Percentiles rank a stretch among this genome's conserved stretches.
Evolutionary conservation across 1,139 yeast genomes (phyloP).

Genomic region (Suhomyces coccinellae): DNA sequence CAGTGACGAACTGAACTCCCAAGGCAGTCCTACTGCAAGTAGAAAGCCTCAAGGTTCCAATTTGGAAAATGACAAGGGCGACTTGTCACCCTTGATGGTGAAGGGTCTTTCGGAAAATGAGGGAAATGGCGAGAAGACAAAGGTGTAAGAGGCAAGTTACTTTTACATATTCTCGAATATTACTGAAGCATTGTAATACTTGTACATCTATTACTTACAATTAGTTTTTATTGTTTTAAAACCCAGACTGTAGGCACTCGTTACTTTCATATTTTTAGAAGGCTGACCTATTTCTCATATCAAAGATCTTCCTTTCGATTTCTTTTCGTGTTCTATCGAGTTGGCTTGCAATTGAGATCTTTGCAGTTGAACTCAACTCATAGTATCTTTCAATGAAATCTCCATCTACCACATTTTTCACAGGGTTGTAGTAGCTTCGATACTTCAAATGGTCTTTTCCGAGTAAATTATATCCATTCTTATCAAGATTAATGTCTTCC

Average conservation of each 20-base stretch:
- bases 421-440: conserved; percentile 79
- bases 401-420: conserved; percentile 79
- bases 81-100: conserved; percentile 21
- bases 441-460: conserved; percentile 70
- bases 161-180: not conserved
- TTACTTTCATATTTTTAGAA: conserved; percentile 21
- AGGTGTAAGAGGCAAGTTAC: not conserved
- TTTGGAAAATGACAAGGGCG: conserved; percentile 16
- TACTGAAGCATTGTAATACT: conserved; percentile 1
- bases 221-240: conserved; percentile 7
- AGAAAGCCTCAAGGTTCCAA: conserved; percentile 19
- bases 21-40: conserved; percentile 43
- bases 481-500: conserved; percentile 28
- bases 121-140: conserved; percentile 10
- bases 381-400: conserved; percentile 70
- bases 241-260: not conserved
- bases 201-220: conserved; percentile 2
- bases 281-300: conserved; percentile 54
- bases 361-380: conserved; percentile 35
- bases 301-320: conserved; percentile 60
- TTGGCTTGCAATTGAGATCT: conserved; percentile 50
- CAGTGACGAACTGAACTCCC: conserved; percentile 40
- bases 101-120: conserved; percentile 8
- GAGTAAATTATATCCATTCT: conserved; percentile 33
- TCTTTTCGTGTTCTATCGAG: conserved; percentile 60